Evolutionary conservation across 306 rosid genomes (phyloP).

Genomic region (Nissolia schottii): DNA sequence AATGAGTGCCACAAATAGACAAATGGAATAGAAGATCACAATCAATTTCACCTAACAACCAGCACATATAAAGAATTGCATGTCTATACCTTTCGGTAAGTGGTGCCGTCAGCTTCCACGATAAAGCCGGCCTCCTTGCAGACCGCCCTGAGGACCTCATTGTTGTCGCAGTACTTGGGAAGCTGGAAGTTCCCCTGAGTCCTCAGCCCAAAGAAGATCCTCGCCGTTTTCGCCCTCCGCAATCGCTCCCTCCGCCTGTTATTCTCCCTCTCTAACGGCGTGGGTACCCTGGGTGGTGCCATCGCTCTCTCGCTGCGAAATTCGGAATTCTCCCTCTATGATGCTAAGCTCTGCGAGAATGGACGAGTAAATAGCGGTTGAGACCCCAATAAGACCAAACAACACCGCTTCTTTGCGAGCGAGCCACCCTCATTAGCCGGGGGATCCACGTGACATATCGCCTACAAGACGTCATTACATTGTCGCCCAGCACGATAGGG

Average conservation of each 20-base stretch:
- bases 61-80: background rate
- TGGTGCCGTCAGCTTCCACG: constrained; percentile 84
- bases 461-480: no score
- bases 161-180: constrained; percentile 91
- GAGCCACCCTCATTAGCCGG: no score
- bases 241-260: constrained; percentile 79
- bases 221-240: constrained; percentile 78
- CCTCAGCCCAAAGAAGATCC: constrained; percentile 80
- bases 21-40: background rate
- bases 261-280: constrained; percentile 94
- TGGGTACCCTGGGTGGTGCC: no score
- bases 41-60: background rate
- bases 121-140: constrained; percentile 87
- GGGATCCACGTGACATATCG: no score
- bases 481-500: no score
- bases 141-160: constrained; percentile 93
- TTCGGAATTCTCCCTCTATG: no score
- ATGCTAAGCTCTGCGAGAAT: no score
- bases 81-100: constrained; percentile 72
- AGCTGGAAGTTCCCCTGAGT: constrained; percentile 84
- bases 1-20: background rate
- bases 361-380: no score
- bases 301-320: no score
- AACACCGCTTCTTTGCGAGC: no score
- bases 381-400: no score